Base-by-base conservation (phyloP, 2,329 filamentous ascomycete species). In the Arthrobotrys conoides region DNA sequence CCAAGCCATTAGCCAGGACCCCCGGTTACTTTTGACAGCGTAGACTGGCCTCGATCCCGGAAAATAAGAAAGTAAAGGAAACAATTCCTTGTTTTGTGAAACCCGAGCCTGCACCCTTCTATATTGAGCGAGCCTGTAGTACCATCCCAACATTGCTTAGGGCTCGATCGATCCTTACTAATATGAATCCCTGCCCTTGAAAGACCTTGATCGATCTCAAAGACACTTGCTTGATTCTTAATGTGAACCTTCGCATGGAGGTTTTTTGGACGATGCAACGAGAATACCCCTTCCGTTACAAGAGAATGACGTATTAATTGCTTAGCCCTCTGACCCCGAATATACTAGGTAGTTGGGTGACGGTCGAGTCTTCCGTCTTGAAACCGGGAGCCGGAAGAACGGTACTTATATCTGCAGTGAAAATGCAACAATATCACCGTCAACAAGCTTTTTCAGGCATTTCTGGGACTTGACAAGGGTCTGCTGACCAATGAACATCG, bases 141-240 rank as follows among this genome's bases (percentile, higher is more conserved):
- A 71, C 72, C 18, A 66, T 38, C 55, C 66, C 44, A 69, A 77
- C 57, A 51, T 16, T 69, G 4, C 64, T 49, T 46, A 61, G 51
- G 27, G 24, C 12, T 70, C 44, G 38, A 27, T 46, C 14, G 33
- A 57, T 66, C 36, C 69, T 61, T 57, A 38, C 18, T 59, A 59
- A 59, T 38, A 59, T n/a, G 30, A 38, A 57, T 16, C 53, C 61
- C 59, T 38, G 48, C 16, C 27, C 22, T 49, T 27, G 44, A 14
- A 30, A 38, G 6, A 10, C 12, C 33, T 61, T 33, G 16, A 20
- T 16, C 10, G 14, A 41, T 16, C 14, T 41, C 10, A 12, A 6
- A 46, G 9, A 46, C n/a, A 44, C 44, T 18, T 53, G 18, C 18
- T 55, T 30, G 27, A 6, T 3, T 30, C 27, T 3, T 41, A 24